Base-by-base conservation (phyloP, 108 stramenopile genomes). In the Skeletonema costatum region DNA sequence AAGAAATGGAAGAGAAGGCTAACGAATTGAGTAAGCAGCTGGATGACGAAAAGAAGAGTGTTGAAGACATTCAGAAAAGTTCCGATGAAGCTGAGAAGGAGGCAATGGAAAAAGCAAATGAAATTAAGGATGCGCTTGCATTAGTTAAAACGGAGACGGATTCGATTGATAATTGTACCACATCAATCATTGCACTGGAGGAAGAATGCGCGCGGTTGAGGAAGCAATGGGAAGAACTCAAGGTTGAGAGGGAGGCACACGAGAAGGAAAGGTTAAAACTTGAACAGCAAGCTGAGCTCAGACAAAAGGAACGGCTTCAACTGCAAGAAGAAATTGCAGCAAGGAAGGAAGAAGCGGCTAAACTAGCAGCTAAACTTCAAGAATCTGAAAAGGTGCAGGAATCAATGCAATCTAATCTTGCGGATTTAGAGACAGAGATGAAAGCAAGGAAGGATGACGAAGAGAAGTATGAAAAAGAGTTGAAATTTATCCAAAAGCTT, bases 151-250 rank as follows among this genome's bases (percentile, higher is more conserved):
- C 65, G 39, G 79, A 80, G 53, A 50, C 72, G 31, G 25, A 68
- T 35, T 53, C 70, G 6, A 79, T 79, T 25, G 60, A 68, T n/a
- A 56, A 72, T 36, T 63, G 60, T 19, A 70, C 71, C 12, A 53
- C 68, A 11, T 46, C 67, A 17, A 80, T 80, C 11, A 48, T 41
- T 9, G 46, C 68, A 16, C 56, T 80, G 36, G 79, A 80, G 62
- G 73, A 80, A 35, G 79, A 80, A 64, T 74, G 73, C 38, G 73
- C 79, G 6, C 46, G 68, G 11, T 62, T 80, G 7, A 74, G 74
- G 60, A 63, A 69, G 56, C 64, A 80, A 62, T 80, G 79, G 73
- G 73, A 74, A 64, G 71, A 74, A 33, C 62, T 80, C 32, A 80
- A 80, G 61, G 41, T 80, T 5, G 73, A 80, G 25, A 66, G 67